These are phyloP conservation scores for Capronia coronata DNA, from an alignment of 2,329 filamentous ascomycete genomes.

Conservation along the genomic window DNA sequence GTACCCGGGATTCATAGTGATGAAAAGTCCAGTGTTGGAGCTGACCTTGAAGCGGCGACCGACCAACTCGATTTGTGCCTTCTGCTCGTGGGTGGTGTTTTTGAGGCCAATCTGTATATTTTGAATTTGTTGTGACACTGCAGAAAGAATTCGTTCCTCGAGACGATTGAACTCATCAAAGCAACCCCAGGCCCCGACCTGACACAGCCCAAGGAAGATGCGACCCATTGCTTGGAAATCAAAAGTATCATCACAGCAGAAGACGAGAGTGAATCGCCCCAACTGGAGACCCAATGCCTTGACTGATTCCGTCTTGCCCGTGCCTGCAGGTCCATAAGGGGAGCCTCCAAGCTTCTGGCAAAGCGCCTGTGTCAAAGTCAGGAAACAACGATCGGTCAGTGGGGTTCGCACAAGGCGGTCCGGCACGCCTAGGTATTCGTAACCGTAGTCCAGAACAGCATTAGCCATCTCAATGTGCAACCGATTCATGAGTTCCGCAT, in stretches of 20 bases:
- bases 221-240: constrained; percentile 99
- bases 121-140: constrained; percentile 97
- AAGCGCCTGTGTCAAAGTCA: constrained; percentile 91
- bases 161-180: constrained; percentile 99
- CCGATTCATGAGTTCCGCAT: constrained; percentile 74
- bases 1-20: constrained; percentile 99
- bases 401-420: constrained; percentile 95
- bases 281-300: constrained; percentile 95
- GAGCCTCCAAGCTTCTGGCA: constrained; percentile 94
- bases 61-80: constrained; percentile 86
- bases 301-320: constrained; percentile 97
- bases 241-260: constrained; percentile 99
- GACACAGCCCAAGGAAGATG: constrained; percentile 98
- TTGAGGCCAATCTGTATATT: constrained; percentile 97
- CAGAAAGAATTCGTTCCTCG: constrained; percentile 93
- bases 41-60: constrained; percentile 87
- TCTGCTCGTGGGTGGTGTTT: constrained; percentile 72
- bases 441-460: constrained; percentile 88
- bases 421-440: constrained; percentile 94
- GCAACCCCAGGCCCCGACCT: constrained; percentile 98
- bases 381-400: constrained; percentile 94
- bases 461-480: constrained; percentile 95
- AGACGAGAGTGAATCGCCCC: constrained; percentile 94
- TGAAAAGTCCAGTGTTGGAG: constrained; percentile 93
- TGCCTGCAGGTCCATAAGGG: constrained; percentile 94